These are phyloP conservation scores for Oryza meyeriana DNA, from an alignment of 176 grass and related monocot genomes.

Conservation along the genomic window DNA sequence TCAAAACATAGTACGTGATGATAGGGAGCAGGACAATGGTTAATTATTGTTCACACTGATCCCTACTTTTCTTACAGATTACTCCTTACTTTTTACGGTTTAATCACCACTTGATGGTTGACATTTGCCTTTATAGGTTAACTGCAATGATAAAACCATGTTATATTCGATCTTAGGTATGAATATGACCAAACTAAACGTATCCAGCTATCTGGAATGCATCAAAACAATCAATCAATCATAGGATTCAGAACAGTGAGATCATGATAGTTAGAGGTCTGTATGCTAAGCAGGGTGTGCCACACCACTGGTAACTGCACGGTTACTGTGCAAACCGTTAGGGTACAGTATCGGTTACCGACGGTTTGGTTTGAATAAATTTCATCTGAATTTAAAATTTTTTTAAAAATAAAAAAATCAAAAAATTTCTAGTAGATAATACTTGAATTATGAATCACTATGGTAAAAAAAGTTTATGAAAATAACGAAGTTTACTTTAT, in stretches of 20 bases:
- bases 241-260: not conserved
- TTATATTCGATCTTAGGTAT: not conserved
- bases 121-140: not conserved
- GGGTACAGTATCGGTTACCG: no score
- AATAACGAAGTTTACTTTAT: no score
- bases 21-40: not conserved
- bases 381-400: no score
- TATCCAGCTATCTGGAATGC: not conserved
- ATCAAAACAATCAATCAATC: not conserved
- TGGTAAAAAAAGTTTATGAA: no score
- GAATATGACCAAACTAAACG: not conserved
- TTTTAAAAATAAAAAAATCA: no score
- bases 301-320: no score
- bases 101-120: not conserved
- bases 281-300: no score
- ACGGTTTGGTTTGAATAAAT: no score
- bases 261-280: not conserved
- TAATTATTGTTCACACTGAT: not conserved
- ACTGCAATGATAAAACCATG: not conserved
- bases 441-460: no score
- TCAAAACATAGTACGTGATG: not conserved
- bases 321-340: no score
- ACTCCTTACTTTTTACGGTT: not conserved
- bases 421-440: no score
- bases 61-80: conserved; percentile 9